A percentile compares a stretch with the other conserved stretches of the same genome.
phyloP scores from a whole-genome alignment of 225 moss, liverwort and hornwort species.

The Anthoceros angustus region DNA sequence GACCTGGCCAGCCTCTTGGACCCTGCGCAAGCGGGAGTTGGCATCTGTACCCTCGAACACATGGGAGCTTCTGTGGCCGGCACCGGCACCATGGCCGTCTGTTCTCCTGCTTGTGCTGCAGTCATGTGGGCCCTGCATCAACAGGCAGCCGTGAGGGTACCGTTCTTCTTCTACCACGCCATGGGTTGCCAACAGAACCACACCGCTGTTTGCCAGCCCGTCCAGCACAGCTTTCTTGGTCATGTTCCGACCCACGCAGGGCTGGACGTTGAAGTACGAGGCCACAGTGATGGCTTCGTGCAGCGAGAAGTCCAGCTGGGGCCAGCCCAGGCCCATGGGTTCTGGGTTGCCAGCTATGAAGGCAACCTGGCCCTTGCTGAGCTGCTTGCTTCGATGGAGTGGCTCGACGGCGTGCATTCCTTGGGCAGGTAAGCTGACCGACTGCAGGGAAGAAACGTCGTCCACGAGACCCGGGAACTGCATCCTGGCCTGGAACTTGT shows the following conservation, averaged over 20 bases:
- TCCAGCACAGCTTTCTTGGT: constrained; percentile 1
- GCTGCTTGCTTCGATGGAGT: too few relatives aligned
- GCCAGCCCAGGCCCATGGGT: neutral
- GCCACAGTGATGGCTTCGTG: too few relatives aligned
- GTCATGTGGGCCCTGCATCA: too few relatives aligned
- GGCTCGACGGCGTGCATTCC: too few relatives aligned
- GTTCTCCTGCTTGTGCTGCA: neutral
- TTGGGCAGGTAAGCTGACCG: too few relatives aligned
- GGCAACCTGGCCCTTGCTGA: neutral
- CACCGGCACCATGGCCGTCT: neutral
- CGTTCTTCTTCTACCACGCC: neutral
- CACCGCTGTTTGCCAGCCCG: neutral
- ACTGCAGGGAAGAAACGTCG: too few relatives aligned
- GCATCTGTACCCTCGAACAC: neutral
- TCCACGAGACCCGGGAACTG: too few relatives aligned
- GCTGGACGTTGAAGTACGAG: neutral
- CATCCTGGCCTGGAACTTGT: too few relatives aligned
- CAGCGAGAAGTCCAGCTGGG: neutral
- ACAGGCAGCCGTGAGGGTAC: too few relatives aligned
- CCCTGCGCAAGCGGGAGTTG: neutral
- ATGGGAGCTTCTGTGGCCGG: neutral
- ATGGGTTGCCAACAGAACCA: neutral
- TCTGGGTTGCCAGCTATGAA: neutral
- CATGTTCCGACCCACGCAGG: neutral
- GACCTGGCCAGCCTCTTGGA: neutral